Evolutionary conservation across 176 grass and related monocot genomes (phyloP).

Genomic region (Aegilops speltoides): DNA sequence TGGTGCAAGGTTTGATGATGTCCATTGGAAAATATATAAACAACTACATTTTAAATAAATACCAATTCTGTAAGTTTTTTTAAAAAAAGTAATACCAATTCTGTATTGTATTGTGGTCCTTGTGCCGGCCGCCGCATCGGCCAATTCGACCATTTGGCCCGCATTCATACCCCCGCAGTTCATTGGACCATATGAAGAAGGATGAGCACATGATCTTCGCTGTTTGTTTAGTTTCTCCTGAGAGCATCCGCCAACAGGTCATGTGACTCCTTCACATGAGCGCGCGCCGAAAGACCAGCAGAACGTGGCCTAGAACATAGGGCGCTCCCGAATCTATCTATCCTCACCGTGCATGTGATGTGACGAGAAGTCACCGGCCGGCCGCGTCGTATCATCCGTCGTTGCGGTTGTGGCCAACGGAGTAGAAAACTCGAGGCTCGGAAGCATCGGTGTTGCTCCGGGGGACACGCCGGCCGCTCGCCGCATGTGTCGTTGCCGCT

Average conservation of each 20-base stretch:
- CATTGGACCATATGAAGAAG: neutral
- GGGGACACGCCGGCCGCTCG: slow-evolving; percentile 29
- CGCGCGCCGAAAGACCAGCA: neutral
- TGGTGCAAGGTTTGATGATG: too few species aligned
- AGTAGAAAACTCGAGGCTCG: slow-evolving; percentile 5
- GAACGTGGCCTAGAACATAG: slow-evolving; percentile 34
- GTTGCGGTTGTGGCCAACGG: slow-evolving; percentile 2
- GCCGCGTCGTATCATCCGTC: neutral
- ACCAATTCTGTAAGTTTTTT: too few species aligned
- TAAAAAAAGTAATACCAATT: too few species aligned
- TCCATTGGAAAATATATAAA: too few species aligned
- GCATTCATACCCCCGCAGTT: neutral
- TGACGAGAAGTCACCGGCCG: neutral
- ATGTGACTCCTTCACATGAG: slow-evolving; percentile 40
- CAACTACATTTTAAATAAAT: too few species aligned
- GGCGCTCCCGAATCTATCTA: neutral
- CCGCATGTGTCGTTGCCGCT: slow-evolving; percentile 15
- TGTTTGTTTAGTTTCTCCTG: neutral
- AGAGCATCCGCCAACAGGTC: neutral
- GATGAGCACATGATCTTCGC: neutral
- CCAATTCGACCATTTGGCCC: slow-evolving; percentile 18
- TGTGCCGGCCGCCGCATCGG: slow-evolving; percentile 10
- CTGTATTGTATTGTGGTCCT: neutral
- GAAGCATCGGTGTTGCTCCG: neutral
- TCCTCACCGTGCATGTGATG: neutral